phyloP scores from a whole-genome alignment of 495 filamentous ascomycete genomes.

The Pseudomonodictys pantanalensis region DNA sequence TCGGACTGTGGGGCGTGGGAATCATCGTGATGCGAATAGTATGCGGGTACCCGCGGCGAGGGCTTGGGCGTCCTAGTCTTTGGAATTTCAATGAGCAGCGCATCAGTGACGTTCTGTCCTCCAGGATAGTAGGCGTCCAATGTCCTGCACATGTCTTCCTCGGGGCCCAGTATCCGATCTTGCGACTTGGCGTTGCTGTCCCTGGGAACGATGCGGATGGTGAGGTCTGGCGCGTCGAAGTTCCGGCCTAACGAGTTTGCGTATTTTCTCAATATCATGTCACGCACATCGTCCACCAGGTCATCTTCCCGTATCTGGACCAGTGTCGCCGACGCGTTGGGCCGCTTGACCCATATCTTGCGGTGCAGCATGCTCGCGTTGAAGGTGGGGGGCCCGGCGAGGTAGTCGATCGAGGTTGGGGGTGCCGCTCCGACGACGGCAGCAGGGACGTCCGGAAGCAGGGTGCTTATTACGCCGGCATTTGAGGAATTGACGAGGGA shows the following conservation, averaged over 20 bases:
- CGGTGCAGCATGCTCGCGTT: constrained; percentile 58
- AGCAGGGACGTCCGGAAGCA: constrained; percentile 19
- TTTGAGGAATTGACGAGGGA: constrained; percentile 34
- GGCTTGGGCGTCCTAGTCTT: constrained; percentile 77
- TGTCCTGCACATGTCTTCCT: constrained; percentile 75
- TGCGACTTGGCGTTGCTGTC: constrained; percentile 47
- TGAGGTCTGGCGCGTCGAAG: constrained; percentile 86
- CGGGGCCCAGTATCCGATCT: constrained; percentile 75
- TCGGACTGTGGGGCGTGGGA: constrained; percentile 67
- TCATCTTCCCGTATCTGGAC: constrained; percentile 84
- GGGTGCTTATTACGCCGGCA: constrained; percentile 30
- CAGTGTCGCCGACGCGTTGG: constrained; percentile 78
- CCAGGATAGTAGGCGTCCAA: constrained; percentile 85
- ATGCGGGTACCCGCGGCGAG: constrained; percentile 66
- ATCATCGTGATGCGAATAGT: constrained; percentile 54
- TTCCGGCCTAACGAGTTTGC: constrained; percentile 82
- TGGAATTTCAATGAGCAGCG: constrained; percentile 85
- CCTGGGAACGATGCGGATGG: constrained; percentile 60
- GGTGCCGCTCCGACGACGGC: constrained; percentile 1
- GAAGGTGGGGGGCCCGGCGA: constrained; percentile 14
- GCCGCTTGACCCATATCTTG: constrained; percentile 93
- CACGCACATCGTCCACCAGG: constrained; percentile 90
- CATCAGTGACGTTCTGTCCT: constrained; percentile 86
- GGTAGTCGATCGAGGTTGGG: constrained; percentile 25
- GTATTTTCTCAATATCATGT: constrained; percentile 90